Percentiles rank a stretch among this genome's conserved stretches.
Conservation (phyloP, 441 rosid genomes). For the Syzygium malaccense region DNA sequence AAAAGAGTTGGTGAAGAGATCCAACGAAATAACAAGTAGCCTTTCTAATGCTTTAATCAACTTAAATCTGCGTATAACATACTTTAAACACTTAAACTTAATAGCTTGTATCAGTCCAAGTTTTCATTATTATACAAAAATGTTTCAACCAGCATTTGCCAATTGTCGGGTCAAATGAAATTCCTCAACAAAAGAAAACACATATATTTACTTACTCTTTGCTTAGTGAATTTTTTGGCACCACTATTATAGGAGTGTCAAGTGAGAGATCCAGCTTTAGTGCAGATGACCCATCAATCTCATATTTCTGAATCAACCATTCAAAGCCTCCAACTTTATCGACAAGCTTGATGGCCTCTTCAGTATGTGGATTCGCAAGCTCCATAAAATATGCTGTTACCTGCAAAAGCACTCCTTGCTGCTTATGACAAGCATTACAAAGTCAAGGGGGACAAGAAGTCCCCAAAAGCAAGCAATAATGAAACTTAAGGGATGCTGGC, state of each 20-base stretch:
- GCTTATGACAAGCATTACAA: slow-evolving; percentile 4
- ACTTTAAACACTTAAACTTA: background rate
- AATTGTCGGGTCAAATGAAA: background rate
- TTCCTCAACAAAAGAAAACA: background rate
- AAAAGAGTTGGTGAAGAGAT: slow-evolving; percentile 8
- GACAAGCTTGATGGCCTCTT: slow-evolving; percentile 95
- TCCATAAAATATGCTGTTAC: slow-evolving; percentile 92
- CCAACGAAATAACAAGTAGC: background rate
- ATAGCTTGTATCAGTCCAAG: background rate
- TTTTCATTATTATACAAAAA: background rate
- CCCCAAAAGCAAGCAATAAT: background rate
- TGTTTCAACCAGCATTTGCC: background rate
- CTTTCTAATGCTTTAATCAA: background rate
- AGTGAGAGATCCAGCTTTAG: slow-evolving; percentile 91
- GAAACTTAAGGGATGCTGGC: background rate
- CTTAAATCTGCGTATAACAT: background rate
- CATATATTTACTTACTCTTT: slow-evolving; percentile 60
- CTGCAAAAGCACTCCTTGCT: slow-evolving; percentile 38
- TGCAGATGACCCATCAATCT: slow-evolving; percentile 96
- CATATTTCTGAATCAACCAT: slow-evolving; percentile 95
- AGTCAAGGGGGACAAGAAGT: background rate
- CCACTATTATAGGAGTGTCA: slow-evolving; percentile 87
- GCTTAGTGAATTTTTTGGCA: slow-evolving; percentile 85
- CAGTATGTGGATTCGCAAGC: slow-evolving; percentile 91
- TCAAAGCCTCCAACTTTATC: slow-evolving; percentile 99